Conservation (phyloP, 768 basidiomycete genomes). For the Kockovaella imperatae region DNA sequence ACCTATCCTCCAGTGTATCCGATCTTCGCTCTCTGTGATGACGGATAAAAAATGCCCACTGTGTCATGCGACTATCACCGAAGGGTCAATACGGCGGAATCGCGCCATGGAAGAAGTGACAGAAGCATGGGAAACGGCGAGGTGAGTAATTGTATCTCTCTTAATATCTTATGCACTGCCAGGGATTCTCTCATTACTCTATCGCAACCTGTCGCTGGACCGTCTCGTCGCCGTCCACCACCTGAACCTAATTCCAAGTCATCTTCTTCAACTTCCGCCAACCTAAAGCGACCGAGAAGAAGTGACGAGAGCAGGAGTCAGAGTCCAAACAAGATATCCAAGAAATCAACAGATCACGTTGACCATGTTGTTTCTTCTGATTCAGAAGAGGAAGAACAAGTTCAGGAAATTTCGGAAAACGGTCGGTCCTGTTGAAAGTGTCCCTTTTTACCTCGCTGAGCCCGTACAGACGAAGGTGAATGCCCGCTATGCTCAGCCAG, state of each 20-base stretch:
- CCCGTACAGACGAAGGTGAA: slow-evolving; percentile 39
- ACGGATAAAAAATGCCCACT: slow-evolving; percentile 57
- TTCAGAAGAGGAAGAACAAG: slow-evolving; percentile 10
- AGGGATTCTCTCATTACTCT: not conserved
- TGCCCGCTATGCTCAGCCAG: slow-evolving; percentile 59
- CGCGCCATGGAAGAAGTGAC: slow-evolving; percentile 63
- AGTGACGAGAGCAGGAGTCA: slow-evolving; percentile 7
- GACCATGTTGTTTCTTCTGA: slow-evolving; percentile 9
- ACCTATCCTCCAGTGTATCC: slow-evolving; percentile 66
- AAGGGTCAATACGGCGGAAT: slow-evolving; percentile 61
- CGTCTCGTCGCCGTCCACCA: not conserved
- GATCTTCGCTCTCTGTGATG: slow-evolving; percentile 54
- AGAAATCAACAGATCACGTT: not conserved
- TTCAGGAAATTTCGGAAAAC: slow-evolving; percentile 22
- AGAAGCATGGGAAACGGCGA: slow-evolving; percentile 61
- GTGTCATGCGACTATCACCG: slow-evolving; percentile 57
- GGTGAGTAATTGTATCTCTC: too few species aligned
- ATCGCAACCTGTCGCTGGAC: not conserved
- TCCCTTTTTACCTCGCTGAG: not conserved
- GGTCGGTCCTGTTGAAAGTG: slow-evolving; percentile 13
- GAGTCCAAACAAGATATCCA: slow-evolving; percentile 1
- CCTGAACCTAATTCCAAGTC: slow-evolving; percentile 2
- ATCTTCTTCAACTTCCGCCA: slow-evolving; percentile 7
- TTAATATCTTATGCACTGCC: too few species aligned
- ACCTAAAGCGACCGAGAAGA: slow-evolving; percentile 3